phyloP scores from a whole-genome alignment of 441 rosid species.

The Jatropha podagrica region DNA sequence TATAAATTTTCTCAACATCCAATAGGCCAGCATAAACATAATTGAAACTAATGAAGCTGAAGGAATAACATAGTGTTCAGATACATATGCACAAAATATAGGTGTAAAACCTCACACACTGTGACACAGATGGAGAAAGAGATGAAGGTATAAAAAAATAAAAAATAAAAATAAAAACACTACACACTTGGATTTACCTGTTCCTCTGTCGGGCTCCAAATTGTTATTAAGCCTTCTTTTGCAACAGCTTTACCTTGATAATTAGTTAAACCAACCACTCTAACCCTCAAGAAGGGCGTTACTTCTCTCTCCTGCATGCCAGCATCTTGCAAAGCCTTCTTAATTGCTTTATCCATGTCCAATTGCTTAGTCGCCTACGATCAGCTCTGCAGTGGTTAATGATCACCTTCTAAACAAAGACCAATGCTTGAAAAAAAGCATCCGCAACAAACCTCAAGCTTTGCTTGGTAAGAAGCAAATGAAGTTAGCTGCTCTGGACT shows the following conservation, averaged over 20 bases:
- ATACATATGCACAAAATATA: neutral
- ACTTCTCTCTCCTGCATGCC: constrained; percentile 79
- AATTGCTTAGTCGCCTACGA: constrained; percentile 59
- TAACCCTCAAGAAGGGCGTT: constrained; percentile 81
- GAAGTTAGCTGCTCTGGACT: constrained; percentile 77
- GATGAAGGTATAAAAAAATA: neutral
- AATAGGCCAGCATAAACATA: neutral
- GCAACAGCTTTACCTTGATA: constrained; percentile 35
- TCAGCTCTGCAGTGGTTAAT: constrained; percentile 30
- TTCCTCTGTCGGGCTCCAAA: constrained; percentile 92
- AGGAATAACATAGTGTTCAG: neutral
- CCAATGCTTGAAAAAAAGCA: constrained; percentile 14
- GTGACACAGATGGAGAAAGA: constrained; percentile 12
- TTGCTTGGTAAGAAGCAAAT: constrained; percentile 65
- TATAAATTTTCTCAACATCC: neutral
- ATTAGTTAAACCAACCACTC: constrained; percentile 72
- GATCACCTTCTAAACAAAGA: constrained; percentile 21
- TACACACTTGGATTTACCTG: constrained; percentile 53
- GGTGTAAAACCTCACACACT: neutral
- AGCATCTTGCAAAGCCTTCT: constrained; percentile 68
- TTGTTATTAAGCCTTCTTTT: constrained; percentile 78
- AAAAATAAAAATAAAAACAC: constrained; percentile 7
- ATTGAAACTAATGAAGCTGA: neutral
- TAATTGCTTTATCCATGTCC: constrained; percentile 62
- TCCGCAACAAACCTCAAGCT: constrained; percentile 59